phyloP scores from a whole-genome alignment of 129 eudicot species.

The Arctium lappa region DNA sequence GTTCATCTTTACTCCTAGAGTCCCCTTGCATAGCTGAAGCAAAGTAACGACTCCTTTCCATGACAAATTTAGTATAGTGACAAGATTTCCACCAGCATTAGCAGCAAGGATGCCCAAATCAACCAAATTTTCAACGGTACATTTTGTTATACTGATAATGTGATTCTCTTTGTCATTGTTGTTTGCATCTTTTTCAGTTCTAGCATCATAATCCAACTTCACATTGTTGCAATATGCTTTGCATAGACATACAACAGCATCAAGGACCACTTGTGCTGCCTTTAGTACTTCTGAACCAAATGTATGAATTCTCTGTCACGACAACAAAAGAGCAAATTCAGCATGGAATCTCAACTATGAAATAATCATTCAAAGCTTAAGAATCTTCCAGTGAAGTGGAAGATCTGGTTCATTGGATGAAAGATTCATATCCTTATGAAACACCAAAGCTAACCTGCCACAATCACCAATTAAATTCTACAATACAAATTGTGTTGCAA shows the following conservation, averaged over 20 bases:
- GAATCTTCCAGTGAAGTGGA: background rate
- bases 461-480: background rate
- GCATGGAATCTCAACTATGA: background rate
- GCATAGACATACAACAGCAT: constrained; percentile 66
- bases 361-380: background rate
- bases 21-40: constrained; percentile 79
- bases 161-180: constrained; percentile 35
- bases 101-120: constrained; percentile 82
- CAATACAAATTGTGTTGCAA: background rate
- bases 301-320: constrained; percentile 50
- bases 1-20: constrained; percentile 56
- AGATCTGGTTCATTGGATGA: background rate
- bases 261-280: constrained; percentile 57
- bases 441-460: background rate
- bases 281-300: constrained; percentile 61
- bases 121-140: constrained; percentile 56
- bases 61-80: constrained; percentile 66
- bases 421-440: background rate
- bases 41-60: constrained; percentile 96
- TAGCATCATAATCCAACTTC: constrained; percentile 52
- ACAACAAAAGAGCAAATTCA: constrained; percentile 12
- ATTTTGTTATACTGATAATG: constrained; percentile 44
- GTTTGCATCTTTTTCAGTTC: constrained; percentile 26
- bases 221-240: constrained; percentile 51
- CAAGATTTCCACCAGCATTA: constrained; percentile 85